Evolutionary conservation across 1,139 yeast genomes (phyloP).

Genomic region (Yamadazyma sp.): DNA sequence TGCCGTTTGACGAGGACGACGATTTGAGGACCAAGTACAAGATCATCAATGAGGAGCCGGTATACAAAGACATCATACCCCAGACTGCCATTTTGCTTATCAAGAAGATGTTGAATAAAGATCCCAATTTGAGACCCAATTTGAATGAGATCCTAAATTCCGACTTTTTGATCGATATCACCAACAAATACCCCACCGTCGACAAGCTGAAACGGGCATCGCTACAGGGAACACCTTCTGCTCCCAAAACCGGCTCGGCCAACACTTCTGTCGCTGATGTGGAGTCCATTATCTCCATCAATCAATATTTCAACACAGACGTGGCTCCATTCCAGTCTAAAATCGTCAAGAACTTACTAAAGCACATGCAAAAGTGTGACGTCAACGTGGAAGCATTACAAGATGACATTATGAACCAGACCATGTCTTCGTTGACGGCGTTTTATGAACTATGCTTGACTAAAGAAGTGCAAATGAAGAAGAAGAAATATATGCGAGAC

Average conservation of each 20-base stretch:
- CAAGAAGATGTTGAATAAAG: conserved; percentile 58
- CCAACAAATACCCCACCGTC: conserved; percentile 23
- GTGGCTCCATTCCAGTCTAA: conserved; percentile 54
- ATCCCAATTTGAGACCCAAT: conserved; percentile 63
- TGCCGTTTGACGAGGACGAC: conserved; percentile 91
- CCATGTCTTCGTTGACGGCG: conserved; percentile 81
- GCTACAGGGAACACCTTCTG: neutral
- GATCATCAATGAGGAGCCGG: conserved; percentile 68
- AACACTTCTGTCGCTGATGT: conserved; percentile 12
- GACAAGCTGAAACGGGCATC: conserved; percentile 1
- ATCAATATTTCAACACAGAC: conserved; percentile 39
- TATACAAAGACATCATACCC: conserved; percentile 45
- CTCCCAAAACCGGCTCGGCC: no score
- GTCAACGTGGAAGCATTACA: conserved; percentile 66
- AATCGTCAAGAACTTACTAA: conserved; percentile 64
- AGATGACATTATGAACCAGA: conserved; percentile 56
- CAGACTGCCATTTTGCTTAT: conserved; percentile 52
- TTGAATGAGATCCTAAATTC: conserved; percentile 60
- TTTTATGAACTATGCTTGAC: conserved; percentile 77
- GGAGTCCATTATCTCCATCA: conserved; percentile 41
- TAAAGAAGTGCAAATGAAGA: conserved; percentile 48
- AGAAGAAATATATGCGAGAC: conserved; percentile 30
- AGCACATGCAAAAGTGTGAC: conserved; percentile 62
- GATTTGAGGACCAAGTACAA: conserved; percentile 60
- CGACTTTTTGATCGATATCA: conserved; percentile 53